Conservation (phyloP, 176 grass and related monocot species). For the Elaeis guineensis region DNA sequence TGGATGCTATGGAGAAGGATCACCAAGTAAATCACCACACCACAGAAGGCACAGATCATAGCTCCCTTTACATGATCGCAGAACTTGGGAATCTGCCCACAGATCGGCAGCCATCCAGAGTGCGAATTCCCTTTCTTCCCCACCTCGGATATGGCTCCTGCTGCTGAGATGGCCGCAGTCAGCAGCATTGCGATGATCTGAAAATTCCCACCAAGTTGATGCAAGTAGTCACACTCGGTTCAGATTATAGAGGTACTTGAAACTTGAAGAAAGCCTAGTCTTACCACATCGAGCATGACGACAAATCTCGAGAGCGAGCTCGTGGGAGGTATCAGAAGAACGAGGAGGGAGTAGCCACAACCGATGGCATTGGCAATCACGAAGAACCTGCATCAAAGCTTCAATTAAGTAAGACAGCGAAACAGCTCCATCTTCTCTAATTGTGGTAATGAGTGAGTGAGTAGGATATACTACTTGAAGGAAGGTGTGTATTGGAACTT, state of each 20-base stretch:
- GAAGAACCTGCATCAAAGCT: slow-evolving; percentile 55
- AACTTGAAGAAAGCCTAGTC: not conserved
- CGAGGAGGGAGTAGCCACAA: slow-evolving; percentile 49
- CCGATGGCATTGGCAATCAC: slow-evolving; percentile 54
- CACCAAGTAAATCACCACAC: slow-evolving; percentile 25
- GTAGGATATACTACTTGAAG: slow-evolving; percentile 29
- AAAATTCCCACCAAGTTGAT: not conserved
- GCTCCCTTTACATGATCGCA: slow-evolving; percentile 62
- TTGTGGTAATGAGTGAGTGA: too few relatives aligned
- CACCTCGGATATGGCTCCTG: slow-evolving; percentile 33
- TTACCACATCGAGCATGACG: slow-evolving; percentile 59
- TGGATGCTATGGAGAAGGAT: slow-evolving; percentile 17
- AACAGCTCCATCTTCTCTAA: not conserved
- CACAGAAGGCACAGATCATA: slow-evolving; percentile 54
- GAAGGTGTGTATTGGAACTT: slow-evolving; percentile 81
- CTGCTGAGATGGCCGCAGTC: slow-evolving; percentile 37
- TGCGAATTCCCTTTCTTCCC: slow-evolving; percentile 71
- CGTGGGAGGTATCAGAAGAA: slow-evolving; percentile 30
- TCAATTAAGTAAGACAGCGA: too few relatives aligned
- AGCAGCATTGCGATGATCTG: slow-evolving; percentile 61
- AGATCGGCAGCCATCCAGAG: slow-evolving; percentile 60
- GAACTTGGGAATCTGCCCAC: slow-evolving; percentile 34
- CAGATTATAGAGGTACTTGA: too few relatives aligned
- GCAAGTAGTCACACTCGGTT: too few relatives aligned
- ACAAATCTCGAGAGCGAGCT: slow-evolving; percentile 42